These are phyloP conservation scores for Ganoderma meredithae DNA, from an alignment of 1,284 basidiomycete genomes.

Conservation along the genomic window DNA sequence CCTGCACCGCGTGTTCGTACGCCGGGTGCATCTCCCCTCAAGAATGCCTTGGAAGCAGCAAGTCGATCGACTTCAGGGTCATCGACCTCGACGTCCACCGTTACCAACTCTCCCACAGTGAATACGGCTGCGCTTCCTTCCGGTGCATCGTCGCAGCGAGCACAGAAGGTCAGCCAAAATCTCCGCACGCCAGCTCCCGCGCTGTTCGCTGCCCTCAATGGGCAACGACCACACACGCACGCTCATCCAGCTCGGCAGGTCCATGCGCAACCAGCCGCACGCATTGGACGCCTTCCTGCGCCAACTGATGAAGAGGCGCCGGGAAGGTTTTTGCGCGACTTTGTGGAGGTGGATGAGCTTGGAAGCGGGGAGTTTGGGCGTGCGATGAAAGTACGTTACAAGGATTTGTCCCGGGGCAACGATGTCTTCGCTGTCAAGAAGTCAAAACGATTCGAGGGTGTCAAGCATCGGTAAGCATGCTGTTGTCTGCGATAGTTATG, in stretches of 20 bases:
- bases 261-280: slow-evolving; percentile 25
- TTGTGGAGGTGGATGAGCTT: slow-evolving; percentile 82
- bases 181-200: slow-evolving; percentile 26
- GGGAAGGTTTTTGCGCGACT: slow-evolving; percentile 80
- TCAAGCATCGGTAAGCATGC: slow-evolving; percentile 82
- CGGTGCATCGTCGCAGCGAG: slow-evolving; percentile 21
- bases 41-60: slow-evolving; percentile 49
- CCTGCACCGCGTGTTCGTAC: slow-evolving; percentile 54
- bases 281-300: slow-evolving; percentile 33
- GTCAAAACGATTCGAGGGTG: slow-evolving; percentile 92
- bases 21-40: slow-evolving; percentile 50
- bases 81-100: slow-evolving; percentile 53
- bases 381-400: slow-evolving; percentile 88
- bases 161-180: slow-evolving; percentile 31
- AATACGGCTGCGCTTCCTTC: slow-evolving; percentile 33
- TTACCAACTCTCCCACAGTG: slow-evolving; percentile 39
- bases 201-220: slow-evolving; percentile 24
- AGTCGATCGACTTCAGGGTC: slow-evolving; percentile 61
- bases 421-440: slow-evolving; percentile 92
- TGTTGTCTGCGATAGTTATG: neutral
- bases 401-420: slow-evolving; percentile 47
- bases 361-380: slow-evolving; percentile 96
- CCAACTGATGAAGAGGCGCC: slow-evolving; percentile 51
- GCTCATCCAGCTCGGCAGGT: slow-evolving; percentile 36
- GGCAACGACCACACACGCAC: slow-evolving; percentile 35